Conservation (phyloP, 345 rosid genomes). For the Bruguiera parviflora region DNA sequence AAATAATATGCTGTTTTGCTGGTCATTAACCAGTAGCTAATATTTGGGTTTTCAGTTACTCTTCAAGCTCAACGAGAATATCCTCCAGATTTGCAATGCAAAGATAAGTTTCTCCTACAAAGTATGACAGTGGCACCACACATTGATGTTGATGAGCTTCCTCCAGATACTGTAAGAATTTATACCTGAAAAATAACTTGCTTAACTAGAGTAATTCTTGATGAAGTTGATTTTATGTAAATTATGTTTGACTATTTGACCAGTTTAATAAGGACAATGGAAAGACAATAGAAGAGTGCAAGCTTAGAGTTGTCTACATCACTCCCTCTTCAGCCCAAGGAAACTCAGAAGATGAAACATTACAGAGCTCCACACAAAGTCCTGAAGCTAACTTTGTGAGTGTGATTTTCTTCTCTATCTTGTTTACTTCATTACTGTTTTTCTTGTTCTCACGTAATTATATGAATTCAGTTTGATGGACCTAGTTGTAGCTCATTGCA, state of each 20-base stretch:
- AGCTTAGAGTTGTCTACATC: slow-evolving; percentile 72
- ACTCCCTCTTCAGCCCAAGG: slow-evolving; percentile 51
- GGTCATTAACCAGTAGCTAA: slow-evolving; percentile 12
- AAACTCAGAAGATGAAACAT: slow-evolving; percentile 47
- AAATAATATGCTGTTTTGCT: neutral
- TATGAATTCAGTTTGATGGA: neutral
- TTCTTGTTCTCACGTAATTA: neutral
- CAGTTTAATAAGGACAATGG: slow-evolving; percentile 72
- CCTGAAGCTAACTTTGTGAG: slow-evolving; percentile 65
- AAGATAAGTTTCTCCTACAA: slow-evolving; percentile 94
- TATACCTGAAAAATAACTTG: slow-evolving; percentile 8
- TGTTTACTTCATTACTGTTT: neutral
- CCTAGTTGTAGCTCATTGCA: too few species aligned
- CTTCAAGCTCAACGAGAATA: slow-evolving; percentile 80
- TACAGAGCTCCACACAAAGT: slow-evolving; percentile 41
- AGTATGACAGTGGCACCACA: slow-evolving; percentile 72
- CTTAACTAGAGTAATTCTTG: neutral
- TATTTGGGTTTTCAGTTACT: slow-evolving; percentile 53
- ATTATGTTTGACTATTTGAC: slow-evolving; percentile 14
- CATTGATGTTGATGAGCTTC: slow-evolving; percentile 78
- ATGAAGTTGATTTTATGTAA: slow-evolving; percentile 2
- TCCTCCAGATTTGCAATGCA: slow-evolving; percentile 91
- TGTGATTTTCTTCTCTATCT: slow-evolving; percentile 9
- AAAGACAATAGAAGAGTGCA: slow-evolving; percentile 65
- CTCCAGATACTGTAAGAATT: slow-evolving; percentile 70